These are phyloP conservation scores for Pseudopediastrum boryanum DNA, from an alignment of 139 green algal genomes.

Conservation along the genomic window DNA sequence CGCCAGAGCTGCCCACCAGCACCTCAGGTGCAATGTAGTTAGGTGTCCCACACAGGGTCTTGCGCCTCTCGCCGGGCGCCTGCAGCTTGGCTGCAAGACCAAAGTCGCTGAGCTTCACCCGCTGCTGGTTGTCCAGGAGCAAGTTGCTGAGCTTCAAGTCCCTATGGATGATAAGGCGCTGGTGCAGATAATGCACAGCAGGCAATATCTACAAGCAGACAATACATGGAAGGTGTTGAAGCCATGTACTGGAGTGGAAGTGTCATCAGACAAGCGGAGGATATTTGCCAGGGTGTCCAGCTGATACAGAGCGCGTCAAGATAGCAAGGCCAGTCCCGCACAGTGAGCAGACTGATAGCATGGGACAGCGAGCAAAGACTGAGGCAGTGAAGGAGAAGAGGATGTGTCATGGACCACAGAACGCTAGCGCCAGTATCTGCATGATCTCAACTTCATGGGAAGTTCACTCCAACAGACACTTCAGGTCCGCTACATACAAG, in stretches of 20 bases:
- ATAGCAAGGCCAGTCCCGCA: too few species aligned
- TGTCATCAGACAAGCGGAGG: too few species aligned
- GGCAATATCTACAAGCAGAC: constrained; percentile 4
- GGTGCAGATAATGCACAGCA: neutral
- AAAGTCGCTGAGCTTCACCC: constrained; percentile 16
- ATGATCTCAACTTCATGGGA: too few species aligned
- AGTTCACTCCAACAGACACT: too few species aligned
- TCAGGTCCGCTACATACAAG: too few species aligned
- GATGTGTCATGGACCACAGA: too few species aligned
- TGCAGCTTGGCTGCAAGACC: neutral
- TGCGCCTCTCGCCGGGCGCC: neutral
- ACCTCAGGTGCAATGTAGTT: neutral
- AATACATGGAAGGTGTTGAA: neutral
- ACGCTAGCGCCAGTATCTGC: too few species aligned
- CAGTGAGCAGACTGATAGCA: too few species aligned
- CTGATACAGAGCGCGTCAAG: too few species aligned
- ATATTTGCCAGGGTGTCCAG: too few species aligned
- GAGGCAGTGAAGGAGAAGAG: too few species aligned
- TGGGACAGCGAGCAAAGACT: too few species aligned
- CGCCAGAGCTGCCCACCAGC: neutral
- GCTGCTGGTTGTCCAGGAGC: neutral
- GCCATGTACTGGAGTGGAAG: neutral
- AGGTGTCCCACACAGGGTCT: neutral
- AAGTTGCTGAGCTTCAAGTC: neutral
- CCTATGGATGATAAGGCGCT: neutral